These are phyloP conservation scores for Gnetum montanum DNA, from an alignment of 75 land plant species.

Conservation along the genomic window DNA sequence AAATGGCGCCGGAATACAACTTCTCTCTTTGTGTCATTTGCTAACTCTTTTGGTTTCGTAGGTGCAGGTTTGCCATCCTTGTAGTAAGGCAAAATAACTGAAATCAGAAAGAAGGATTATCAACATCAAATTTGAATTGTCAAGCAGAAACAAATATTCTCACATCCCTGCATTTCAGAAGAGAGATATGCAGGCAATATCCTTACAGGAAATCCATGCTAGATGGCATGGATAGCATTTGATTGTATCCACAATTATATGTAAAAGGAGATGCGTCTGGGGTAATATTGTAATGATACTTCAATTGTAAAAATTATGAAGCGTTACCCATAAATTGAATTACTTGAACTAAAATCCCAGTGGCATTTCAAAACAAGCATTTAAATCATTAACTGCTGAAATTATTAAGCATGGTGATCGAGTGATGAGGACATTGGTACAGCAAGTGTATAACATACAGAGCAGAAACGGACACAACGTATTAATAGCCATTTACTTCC, in stretches of 20 bases:
- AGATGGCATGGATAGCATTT: background rate
- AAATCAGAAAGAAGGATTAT: slow-evolving; percentile 2
- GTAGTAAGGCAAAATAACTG: slow-evolving; percentile 85
- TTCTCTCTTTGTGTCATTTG: slow-evolving; percentile 23
- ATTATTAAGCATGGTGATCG: slow-evolving; percentile 3
- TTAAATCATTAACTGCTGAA: background rate
- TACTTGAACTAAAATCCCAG: background rate
- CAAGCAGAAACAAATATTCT: too few relatives aligned
- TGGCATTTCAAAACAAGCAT: background rate
- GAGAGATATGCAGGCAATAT: too few relatives aligned
- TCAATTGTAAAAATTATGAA: too few relatives aligned
- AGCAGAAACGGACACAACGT: background rate
- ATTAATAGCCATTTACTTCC: too few relatives aligned
- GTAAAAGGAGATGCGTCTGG: too few relatives aligned
- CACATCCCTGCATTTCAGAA: too few relatives aligned
- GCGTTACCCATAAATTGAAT: too few relatives aligned
- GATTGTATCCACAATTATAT: too few relatives aligned
- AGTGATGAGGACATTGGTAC: background rate
- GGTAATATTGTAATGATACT: too few relatives aligned
- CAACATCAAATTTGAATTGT: background rate
- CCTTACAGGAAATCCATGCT: too few relatives aligned
- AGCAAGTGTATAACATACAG: background rate
- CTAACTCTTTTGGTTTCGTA: slow-evolving; percentile 6
- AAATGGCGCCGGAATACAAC: slow-evolving; percentile 74
- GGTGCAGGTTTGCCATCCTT: slow-evolving; percentile 37